Base-by-base conservation (phyloP, 495 filamentous ascomycete genomes). In the Talaromyces trachyspermus region DNA sequence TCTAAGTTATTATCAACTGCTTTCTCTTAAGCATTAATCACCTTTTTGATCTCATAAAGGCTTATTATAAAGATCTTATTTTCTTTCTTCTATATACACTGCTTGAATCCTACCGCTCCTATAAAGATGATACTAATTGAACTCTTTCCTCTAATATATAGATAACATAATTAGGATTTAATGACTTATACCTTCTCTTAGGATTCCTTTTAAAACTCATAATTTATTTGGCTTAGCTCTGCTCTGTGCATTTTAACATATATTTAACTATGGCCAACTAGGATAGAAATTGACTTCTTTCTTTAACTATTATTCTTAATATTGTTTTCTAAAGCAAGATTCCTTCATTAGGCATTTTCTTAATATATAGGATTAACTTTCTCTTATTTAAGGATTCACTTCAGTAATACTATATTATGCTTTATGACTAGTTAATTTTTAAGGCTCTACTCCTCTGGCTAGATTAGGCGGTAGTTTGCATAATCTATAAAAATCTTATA, bases 61-160 rank as follows among this genome's bases (percentile, higher is more conserved):
- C 45, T 48, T 5, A 4, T 48, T 10, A 19, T 20, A n/a, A 48
- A 48, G 26, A 14, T 22, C 9, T 40, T 24, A 7, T 8, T 48
- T 10, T 48, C 14, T 40, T 48, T 39, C 11, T 20, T 20, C 14
- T 38, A 10, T 4, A 37, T 5, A 1, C 18, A 11, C 6, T 11
- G 18, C 7, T 42, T 29, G 15, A 20, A 37, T 12, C 17, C 32
- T 9, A 11, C 12, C 2, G 3, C 20, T 20, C 25, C 22, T 24
- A 48, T 11, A 15, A 38, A n/a, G 2, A 9, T 14, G 8, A 48
- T 48, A 8, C 35, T 23, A 35, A 48, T 27, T 33, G 2, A 14
- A 33, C 30, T 14, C n/a, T n/a, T n/a, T n/a, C n/a, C n/a, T n/a
- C n/a, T n/a, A n/a, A n/a, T n/a, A n/a, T n/a, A n/a, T n/a, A n/a